phyloP scores from a whole-genome alignment of 352 stramenopile species.

The Globisporangium irregulare region DNA sequence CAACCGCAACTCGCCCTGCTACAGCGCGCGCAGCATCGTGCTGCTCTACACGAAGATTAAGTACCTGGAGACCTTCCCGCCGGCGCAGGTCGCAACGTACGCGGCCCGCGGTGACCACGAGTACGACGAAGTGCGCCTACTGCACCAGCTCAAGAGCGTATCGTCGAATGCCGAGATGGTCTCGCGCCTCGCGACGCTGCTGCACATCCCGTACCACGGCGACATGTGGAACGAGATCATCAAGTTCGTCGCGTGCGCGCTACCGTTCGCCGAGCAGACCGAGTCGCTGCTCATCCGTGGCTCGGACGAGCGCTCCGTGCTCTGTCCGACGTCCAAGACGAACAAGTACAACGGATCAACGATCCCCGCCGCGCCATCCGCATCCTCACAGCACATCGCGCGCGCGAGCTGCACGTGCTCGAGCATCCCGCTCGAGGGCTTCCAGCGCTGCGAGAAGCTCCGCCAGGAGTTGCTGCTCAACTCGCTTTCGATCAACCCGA shows the following conservation, averaged over 20 bases:
- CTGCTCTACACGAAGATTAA: conserved; percentile 84
- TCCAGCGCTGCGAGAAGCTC: conserved; percentile 60
- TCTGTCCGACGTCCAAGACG: conserved; percentile 72
- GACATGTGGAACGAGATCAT: conserved; percentile 76
- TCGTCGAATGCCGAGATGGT: conserved; percentile 56
- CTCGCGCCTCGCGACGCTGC: conserved; percentile 54
- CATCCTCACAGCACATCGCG: conserved; percentile 49
- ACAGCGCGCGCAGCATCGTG: conserved; percentile 73
- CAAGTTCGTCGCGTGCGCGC: conserved; percentile 68
- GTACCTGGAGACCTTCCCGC: conserved; percentile 75
- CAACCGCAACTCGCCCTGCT: conserved; percentile 79
- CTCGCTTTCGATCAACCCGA: conserved; percentile 79
- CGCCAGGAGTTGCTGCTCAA: conserved; percentile 76
- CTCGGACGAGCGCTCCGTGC: conserved; percentile 80
- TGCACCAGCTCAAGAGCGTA: conserved; percentile 61
- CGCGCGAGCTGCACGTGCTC: conserved; percentile 86
- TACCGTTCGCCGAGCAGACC: conserved; percentile 82
- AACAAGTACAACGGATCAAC: conserved; percentile 90
- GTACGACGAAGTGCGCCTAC: conserved; percentile 65
- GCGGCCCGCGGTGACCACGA: conserved; percentile 43
- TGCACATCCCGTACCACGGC: conserved; percentile 70
- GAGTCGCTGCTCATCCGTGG: conserved; percentile 80
- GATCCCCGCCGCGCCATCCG: conserved; percentile 28
- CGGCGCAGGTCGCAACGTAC: conserved; percentile 57
- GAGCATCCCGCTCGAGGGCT: conserved; percentile 64